A percentile compares a stretch with the other conserved stretches of the same genome.
These are phyloP conservation scores for Rhododendron molle DNA, from an alignment of 148 eudicot genomes.

Conservation along the genomic window DNA sequence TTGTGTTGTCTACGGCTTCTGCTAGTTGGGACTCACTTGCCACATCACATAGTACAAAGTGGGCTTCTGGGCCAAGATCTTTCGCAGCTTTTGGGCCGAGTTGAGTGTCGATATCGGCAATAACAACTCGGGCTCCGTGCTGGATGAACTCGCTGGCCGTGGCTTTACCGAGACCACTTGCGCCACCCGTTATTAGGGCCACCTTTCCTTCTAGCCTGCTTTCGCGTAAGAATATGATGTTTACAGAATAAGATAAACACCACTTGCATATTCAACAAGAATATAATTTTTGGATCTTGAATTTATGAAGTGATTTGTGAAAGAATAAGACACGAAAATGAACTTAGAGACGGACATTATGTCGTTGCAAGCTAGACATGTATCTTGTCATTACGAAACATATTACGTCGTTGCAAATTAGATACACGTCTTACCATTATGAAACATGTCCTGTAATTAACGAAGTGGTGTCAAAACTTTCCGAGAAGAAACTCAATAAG, in stretches of 20 bases:
- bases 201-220: slow-evolving; percentile 65
- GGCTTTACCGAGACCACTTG: slow-evolving; percentile 62
- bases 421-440: no score
- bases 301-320: neutral
- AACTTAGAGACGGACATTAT: neutral
- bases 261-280: neutral
- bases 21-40: slow-evolving; percentile 38
- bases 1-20: slow-evolving; percentile 37
- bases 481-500: neutral
- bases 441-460: neutral
- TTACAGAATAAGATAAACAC: neutral
- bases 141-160: slow-evolving; percentile 39
- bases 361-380: neutral
- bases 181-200: slow-evolving; percentile 66
- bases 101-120: slow-evolving; percentile 52
- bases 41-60: slow-evolving; percentile 55
- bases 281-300: neutral
- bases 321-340: neutral
- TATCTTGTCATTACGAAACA: neutral
- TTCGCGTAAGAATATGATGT: neutral
- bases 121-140: slow-evolving; percentile 58
- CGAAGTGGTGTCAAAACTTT: neutral
- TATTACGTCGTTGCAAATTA: no score
- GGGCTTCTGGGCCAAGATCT: slow-evolving; percentile 38
- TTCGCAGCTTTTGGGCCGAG: slow-evolving; percentile 32